These are phyloP conservation scores for Avena sativa DNA, from an alignment of 176 grass and related monocot genomes.

Conservation along the genomic window DNA sequence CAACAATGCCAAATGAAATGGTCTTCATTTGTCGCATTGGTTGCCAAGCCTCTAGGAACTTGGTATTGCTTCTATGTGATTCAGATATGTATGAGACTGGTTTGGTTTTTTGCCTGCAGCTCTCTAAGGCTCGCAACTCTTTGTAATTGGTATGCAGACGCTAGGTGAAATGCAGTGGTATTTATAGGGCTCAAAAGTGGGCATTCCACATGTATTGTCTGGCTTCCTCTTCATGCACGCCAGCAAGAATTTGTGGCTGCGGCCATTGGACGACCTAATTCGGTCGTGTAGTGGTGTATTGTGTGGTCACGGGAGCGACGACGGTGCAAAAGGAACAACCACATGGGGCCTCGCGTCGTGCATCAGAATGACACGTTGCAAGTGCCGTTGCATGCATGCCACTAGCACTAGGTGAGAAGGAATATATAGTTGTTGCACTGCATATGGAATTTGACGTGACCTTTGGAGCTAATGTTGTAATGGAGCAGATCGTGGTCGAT, in stretches of 20 bases:
- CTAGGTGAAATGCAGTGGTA: not conserved
- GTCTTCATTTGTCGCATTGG: not conserved
- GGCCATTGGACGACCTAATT: slow-evolving; percentile 40
- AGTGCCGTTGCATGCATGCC: slow-evolving; percentile 3
- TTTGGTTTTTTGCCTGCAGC: not conserved
- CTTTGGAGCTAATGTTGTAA: not conserved
- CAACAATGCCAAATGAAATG: slow-evolving; percentile 10
- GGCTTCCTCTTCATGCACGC: not conserved
- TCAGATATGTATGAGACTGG: not conserved
- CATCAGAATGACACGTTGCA: slow-evolving; percentile 29
- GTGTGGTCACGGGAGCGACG: slow-evolving; percentile 24
- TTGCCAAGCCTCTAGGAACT: not conserved
- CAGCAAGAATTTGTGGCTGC: slow-evolving; percentile 29
- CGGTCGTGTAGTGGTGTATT: not conserved
- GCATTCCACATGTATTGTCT: not conserved
- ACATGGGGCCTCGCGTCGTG: not conserved
- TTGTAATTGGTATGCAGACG: not conserved
- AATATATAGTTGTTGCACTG: not conserved
- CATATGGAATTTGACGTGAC: not conserved
- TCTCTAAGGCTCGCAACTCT: not conserved
- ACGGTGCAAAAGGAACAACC: not conserved
- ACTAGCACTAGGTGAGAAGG: not conserved
- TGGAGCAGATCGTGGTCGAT: not conserved
- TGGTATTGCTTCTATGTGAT: not conserved
- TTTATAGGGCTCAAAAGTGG: slow-evolving; percentile 39